Evolutionary conservation across 2,329 filamentous ascomycete species (phyloP).

Genomic region (Aspergillus sclerotialis): DNA sequence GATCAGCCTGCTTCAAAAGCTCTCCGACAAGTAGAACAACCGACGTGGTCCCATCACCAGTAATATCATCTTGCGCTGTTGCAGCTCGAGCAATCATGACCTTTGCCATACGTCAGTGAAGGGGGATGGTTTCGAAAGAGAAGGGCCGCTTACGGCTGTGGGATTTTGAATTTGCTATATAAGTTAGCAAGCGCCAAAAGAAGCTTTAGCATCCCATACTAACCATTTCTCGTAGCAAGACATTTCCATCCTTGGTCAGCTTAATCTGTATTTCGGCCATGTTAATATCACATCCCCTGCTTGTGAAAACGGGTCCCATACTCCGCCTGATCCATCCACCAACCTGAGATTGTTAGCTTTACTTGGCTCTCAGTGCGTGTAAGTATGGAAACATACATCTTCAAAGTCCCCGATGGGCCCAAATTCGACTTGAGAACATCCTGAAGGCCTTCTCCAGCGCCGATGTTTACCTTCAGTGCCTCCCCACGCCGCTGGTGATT

Average conservation of each 20-base stretch:
- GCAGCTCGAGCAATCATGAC: constrained; percentile 72
- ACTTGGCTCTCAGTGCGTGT: constrained; percentile 2
- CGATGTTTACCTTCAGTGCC: constrained; percentile 95
- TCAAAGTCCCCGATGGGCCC: constrained; percentile 87
- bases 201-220: constrained; percentile 13
- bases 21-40: constrained; percentile 94
- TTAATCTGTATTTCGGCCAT: constrained; percentile 63
- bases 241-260: constrained; percentile 97
- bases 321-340: constrained; percentile 56
- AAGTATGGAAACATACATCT: constrained; percentile 60
- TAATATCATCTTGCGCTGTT: constrained; percentile 97
- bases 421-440: constrained; percentile 96
- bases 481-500: constrained; percentile 77
- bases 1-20: constrained; percentile 92
- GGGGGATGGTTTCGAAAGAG: constrained; percentile 2
- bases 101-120: constrained; percentile 25
- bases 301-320: constrained; percentile 27
- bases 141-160: constrained; percentile 61
- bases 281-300: constrained; percentile 11
- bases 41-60: constrained; percentile 93
- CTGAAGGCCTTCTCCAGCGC: constrained; percentile 83
- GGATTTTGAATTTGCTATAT: constrained; percentile 88
- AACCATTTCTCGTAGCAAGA: constrained; percentile 63
- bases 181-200: constrained; percentile 22
- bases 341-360: constrained; percentile 40